Percentiles rank a stretch among this genome's conserved stretches.
Evolutionary conservation across 768 basidiomycete species (phyloP).

Genomic region (Boletus tomentosulus): DNA sequence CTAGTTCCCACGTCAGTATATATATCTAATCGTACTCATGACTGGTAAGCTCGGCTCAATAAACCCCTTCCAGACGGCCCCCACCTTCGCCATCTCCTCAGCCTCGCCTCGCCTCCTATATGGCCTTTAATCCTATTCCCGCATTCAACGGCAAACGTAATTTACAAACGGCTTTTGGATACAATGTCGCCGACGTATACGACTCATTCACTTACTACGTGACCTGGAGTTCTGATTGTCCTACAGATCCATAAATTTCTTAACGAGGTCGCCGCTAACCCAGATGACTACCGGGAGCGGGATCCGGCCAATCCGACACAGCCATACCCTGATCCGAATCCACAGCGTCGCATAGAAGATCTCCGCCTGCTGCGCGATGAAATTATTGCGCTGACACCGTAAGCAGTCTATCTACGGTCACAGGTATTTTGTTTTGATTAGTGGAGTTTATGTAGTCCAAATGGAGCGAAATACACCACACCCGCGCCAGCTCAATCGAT

Average conservation of each 20-base stretch:
- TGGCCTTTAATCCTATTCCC: not conserved
- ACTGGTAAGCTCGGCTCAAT: not conserved
- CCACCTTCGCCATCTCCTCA: not conserved
- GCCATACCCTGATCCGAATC: not conserved
- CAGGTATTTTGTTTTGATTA: not conserved
- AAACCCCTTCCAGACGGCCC: not conserved
- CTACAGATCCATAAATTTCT: not conserved
- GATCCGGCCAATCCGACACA: not conserved
- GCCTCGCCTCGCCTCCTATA: not conserved
- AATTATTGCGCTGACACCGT: not conserved
- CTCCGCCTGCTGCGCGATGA: not conserved
- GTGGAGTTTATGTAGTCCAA: not conserved
- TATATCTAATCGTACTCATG: not conserved
- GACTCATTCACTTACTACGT: not conserved
- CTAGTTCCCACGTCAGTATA: not conserved
- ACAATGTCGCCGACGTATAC: too few relatives aligned
- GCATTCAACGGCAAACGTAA: not conserved
- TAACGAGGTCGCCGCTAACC: not conserved
- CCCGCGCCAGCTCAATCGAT: not conserved
- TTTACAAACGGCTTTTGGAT: not conserved
- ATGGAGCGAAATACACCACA: not conserved
- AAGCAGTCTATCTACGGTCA: not conserved
- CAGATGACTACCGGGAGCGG: not conserved
- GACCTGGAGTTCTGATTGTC: not conserved
- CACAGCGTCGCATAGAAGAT: not conserved